Percentiles rank a stretch among this genome's conserved stretches.
Evolutionary conservation across 2,329 filamentous ascomycete species (phyloP).

Genomic region (Beauveria caledonica): DNA sequence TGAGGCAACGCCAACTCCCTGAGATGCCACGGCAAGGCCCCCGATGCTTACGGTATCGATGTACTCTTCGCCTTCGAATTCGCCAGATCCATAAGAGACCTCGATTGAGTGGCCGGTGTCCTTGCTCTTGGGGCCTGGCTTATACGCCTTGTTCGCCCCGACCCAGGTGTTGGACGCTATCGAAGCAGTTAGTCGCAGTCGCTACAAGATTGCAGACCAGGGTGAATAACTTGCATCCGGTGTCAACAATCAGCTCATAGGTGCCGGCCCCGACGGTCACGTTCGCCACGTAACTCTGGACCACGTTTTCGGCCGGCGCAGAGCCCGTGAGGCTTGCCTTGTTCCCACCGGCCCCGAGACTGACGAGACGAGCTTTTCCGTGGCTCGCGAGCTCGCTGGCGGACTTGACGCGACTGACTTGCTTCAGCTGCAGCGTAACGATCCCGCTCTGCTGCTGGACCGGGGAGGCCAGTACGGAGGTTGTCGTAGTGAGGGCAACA

Average conservation of each 20-base stretch:
- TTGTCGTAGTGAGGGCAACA: too few species aligned
- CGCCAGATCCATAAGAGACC: neutral
- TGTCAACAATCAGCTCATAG: neutral
- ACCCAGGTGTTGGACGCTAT: neutral
- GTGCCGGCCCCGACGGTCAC: neutral
- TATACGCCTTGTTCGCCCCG: neutral
- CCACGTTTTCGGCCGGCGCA: neutral
- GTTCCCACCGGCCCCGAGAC: too few species aligned
- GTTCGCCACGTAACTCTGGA: neutral
- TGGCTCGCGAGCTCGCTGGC: neutral
- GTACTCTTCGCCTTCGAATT: neutral
- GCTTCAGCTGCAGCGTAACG: neutral
- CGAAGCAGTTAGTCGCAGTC: neutral
- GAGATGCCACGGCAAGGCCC: neutral
- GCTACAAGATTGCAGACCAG: neutral
- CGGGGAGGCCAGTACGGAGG: neutral
- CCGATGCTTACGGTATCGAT: neutral
- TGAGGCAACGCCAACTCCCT: neutral
- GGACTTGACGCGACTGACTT: neutral
- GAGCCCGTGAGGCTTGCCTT: neutral
- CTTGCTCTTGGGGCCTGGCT: neutral
- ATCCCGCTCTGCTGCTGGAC: neutral
- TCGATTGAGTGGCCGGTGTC: neutral
- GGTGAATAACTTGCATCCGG: neutral
- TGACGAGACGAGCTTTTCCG: neutral